These are phyloP conservation scores for Rhododendron ferrugineum DNA, from an alignment of 148 eudicot species.

Conservation along the genomic window DNA sequence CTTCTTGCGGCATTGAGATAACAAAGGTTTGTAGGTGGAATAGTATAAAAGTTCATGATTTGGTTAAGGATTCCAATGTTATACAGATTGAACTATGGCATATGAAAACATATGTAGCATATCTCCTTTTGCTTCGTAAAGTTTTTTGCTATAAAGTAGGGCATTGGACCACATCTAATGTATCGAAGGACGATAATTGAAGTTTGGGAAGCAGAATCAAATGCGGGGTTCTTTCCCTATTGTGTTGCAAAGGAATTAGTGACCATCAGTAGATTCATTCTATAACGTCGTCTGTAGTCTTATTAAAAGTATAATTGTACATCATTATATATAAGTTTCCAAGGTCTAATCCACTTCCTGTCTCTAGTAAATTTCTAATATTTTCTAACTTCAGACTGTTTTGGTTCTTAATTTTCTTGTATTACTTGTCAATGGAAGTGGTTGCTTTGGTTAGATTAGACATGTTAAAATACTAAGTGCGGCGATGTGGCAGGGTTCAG, in stretches of 20 bases:
- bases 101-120: not conserved
- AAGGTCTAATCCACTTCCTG: too few relatives aligned
- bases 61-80: not conserved
- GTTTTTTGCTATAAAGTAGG: not conserved
- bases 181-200: not conserved
- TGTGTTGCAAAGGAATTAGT: not conserved
- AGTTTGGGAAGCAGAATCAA: not conserved
- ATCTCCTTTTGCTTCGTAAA: not conserved
- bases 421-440: not conserved
- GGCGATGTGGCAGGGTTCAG: constrained; percentile 31
- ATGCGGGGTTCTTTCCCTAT: not conserved
- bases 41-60: not conserved
- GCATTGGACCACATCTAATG: not conserved
- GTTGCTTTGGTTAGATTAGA: not conserved
- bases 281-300: not conserved
- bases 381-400: not conserved
- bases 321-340: too few relatives aligned
- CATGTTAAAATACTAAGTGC: not conserved
- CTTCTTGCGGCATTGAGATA: not conserved
- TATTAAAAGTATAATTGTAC: not conserved
- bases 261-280: not conserved
- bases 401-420: too few relatives aligned
- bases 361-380: too few relatives aligned
- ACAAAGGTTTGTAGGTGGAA: not conserved
- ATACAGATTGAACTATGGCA: not conserved